phyloP scores from a whole-genome alignment of 495 filamentous ascomycete species.

The Corynascus novoguineensis region DNA sequence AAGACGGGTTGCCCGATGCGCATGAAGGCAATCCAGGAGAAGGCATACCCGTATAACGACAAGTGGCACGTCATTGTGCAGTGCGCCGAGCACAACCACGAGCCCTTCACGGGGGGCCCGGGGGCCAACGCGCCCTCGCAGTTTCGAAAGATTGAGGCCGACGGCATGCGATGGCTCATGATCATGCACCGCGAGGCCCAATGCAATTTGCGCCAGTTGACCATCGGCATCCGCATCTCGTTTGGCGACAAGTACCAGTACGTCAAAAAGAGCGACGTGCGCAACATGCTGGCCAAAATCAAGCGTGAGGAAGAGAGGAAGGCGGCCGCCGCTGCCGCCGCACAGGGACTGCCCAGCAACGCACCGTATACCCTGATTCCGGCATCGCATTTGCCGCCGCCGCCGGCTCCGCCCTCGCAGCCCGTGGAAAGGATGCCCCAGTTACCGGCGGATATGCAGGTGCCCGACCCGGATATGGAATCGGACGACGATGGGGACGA shows the following conservation, averaged over 20 bases:
- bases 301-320: slow-evolving; percentile 33
- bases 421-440: slow-evolving; percentile 25
- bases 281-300: slow-evolving; percentile 34
- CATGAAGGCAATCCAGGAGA: slow-evolving; percentile 32
- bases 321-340: slow-evolving; percentile 19
- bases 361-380: slow-evolving; percentile 28
- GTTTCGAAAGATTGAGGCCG: slow-evolving; percentile 35
- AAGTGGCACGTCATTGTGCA: slow-evolving; percentile 35
- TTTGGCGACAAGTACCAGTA: slow-evolving; percentile 39
- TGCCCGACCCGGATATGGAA: slow-evolving; percentile 33
- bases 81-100: slow-evolving; percentile 35
- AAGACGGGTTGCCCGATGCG: slow-evolving; percentile 36
- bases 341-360: slow-evolving; percentile 23
- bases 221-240: slow-evolving; percentile 32
- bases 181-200: slow-evolving; percentile 36
- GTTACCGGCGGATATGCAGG: slow-evolving; percentile 30
- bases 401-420: slow-evolving; percentile 14
- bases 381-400: slow-evolving; percentile 25
- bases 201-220: slow-evolving; percentile 31
- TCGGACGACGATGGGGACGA: slow-evolving; percentile 31
- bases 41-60: slow-evolving; percentile 33
- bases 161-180: slow-evolving; percentile 32
- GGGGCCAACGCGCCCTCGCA: slow-evolving; percentile 28
- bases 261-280: slow-evolving; percentile 32
- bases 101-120: slow-evolving; percentile 33